Evolutionary conservation across 2,329 filamentous ascomycete genomes (phyloP), one percentile per base, ranked within the genome.

Genomic region (Ascochyta lentis): DNA sequence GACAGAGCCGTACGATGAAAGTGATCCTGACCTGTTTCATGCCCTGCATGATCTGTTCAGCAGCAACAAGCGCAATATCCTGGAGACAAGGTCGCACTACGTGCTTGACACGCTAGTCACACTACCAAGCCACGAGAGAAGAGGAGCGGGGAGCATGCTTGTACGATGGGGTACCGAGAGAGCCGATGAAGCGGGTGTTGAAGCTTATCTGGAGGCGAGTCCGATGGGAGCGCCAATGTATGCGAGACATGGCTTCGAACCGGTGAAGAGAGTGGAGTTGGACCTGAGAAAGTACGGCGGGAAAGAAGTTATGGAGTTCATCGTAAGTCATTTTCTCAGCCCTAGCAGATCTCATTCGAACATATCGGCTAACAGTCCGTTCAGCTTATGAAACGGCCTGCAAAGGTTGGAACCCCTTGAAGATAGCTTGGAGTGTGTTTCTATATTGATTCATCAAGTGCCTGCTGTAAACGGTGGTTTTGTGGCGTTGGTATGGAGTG

Each of bases 161-260:
- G 57, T 75, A 15, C 34, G 60, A 7, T 74, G 71, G 71, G 73
- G 73, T 0, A 60, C 64, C 10, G 67, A 67, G 22, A 66, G 58
- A 35, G 73, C 72, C 16, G 72, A 76, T 47, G 63, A 70, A 49
- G 59, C 45, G 8, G 68, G 68, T 3, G 61, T 74, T 9, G 68
- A 72, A 31, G 58, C 60, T 0, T 76, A 71, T 62, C 42, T 76
- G 16, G 72, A 75, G 50, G 69, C 72, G 13, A 73, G 65, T 49
- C 59, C 56, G 3, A 71, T 74, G 65, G 73, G 71, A 3, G 63
- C 58, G 45, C 68, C 68, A 3, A 57, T 76, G 57, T 76, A 76
- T 63, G 63, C 64, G 44, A 59, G 65, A 26, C 66, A 62, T 62
- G 72, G 71, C 0, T 76, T 74, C 40, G 57, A 65, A 49, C 34